phyloP scores from a whole-genome alignment of 306 rosid species.

The Arachis stenosperma region DNA sequence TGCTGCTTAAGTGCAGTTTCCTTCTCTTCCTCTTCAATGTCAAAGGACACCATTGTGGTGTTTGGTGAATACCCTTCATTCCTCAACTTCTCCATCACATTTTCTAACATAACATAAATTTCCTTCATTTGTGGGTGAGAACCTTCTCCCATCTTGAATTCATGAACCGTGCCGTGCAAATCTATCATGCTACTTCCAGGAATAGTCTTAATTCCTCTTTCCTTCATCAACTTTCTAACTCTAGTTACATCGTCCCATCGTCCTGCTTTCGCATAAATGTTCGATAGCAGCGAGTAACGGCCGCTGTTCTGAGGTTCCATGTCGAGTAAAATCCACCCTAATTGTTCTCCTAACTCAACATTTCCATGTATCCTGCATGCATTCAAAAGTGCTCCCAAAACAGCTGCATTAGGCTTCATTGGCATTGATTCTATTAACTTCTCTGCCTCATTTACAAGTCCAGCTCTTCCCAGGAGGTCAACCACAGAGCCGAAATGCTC shows the following conservation, averaged over 20 bases:
- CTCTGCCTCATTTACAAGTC: conserved; percentile 57
- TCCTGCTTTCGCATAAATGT: conserved; percentile 63
- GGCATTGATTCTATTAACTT: conserved; percentile 56
- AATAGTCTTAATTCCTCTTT: conserved; percentile 57
- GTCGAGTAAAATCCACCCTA: conserved; percentile 58
- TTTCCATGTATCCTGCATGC: conserved; percentile 64
- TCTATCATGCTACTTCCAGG: conserved; percentile 60
- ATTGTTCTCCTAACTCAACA: conserved; percentile 55
- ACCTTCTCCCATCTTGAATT: conserved; percentile 62
- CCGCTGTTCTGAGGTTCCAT: conserved; percentile 63
- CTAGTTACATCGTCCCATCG: conserved; percentile 55
- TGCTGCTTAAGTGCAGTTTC: conserved; percentile 54
- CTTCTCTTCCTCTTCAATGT: conserved; percentile 67
- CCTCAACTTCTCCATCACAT: conserved; percentile 50
- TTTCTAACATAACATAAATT: conserved; percentile 47
- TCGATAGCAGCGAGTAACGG: conserved; percentile 60
- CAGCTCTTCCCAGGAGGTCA: conserved; percentile 65
- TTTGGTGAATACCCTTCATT: conserved; percentile 59
- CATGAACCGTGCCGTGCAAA: conserved; percentile 53
- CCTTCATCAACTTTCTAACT: conserved; percentile 60
- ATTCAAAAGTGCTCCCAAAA: conserved; percentile 64
- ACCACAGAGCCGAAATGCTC: conserved; percentile 67
- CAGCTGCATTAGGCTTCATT: conserved; percentile 57
- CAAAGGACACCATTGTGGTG: conserved; percentile 52
- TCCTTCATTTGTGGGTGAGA: conserved; percentile 57